A percentile compares a stretch with the other conserved stretches of the same genome.
phyloP scores from a whole-genome alignment of 2,329 filamentous ascomycete genomes.

The Exserohilum rostratum region DNA sequence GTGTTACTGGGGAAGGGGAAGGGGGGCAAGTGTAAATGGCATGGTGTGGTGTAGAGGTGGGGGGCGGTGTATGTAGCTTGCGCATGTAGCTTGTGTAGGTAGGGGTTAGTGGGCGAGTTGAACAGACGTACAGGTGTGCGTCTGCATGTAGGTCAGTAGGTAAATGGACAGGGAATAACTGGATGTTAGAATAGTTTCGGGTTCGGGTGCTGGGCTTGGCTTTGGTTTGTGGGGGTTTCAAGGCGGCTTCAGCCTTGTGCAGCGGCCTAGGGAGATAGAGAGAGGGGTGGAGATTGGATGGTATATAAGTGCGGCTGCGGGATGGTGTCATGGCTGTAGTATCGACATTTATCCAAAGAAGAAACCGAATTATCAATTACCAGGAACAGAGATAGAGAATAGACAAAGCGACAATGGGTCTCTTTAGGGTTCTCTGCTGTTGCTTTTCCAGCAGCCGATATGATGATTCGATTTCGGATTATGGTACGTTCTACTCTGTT shows the following conservation, averaged over 20 bases:
- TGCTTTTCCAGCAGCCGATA: background rate
- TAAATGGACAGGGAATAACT: background rate
- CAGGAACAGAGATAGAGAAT: background rate
- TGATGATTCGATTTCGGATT: background rate
- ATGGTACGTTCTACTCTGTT: background rate
- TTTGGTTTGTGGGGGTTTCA: background rate
- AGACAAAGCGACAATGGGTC: background rate
- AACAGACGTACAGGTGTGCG: too few species aligned
- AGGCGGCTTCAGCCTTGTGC: background rate
- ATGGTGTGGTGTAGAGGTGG: too few species aligned
- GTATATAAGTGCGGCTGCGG: background rate
- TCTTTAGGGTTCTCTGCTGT: background rate
- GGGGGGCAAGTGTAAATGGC: too few species aligned
- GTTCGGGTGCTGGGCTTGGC: too few species aligned
- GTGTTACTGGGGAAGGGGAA: too few species aligned
- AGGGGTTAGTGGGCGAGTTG: too few species aligned
- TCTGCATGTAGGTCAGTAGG: too few species aligned
- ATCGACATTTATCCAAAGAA: background rate
- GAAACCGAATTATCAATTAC: background rate
- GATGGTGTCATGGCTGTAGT: background rate
- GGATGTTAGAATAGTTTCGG: too few species aligned
- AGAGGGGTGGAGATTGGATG: background rate
- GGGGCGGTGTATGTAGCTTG: too few species aligned
- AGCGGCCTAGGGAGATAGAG: too few species aligned
- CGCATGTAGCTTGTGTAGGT: too few species aligned